Percentiles rank a stretch among this genome's conserved stretches.
Evolutionary conservation across 768 basidiomycete genomes (phyloP).

Genomic region (Terana coerulea): DNA sequence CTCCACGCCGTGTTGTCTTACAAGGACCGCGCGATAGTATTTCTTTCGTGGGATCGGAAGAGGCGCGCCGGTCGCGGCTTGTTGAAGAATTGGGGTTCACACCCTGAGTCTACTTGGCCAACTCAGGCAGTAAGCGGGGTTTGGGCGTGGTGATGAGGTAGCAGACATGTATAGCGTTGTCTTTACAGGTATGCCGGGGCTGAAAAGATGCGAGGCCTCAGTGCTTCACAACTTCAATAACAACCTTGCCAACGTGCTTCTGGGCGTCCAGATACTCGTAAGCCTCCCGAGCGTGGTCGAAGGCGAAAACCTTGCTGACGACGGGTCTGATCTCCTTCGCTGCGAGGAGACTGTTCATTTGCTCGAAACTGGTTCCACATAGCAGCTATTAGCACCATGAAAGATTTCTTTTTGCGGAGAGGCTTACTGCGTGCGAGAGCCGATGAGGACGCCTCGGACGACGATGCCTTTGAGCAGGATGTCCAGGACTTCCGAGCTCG

Average conservation of each 20-base stretch:
- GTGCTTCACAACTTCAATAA: conserved; percentile 39
- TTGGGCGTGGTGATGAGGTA: too few species aligned
- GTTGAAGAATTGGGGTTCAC: conserved; percentile 45
- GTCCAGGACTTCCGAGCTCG: conserved; percentile 10
- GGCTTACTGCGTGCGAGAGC: conserved; percentile 54
- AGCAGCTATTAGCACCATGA: not conserved
- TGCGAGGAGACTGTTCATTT: conserved; percentile 45
- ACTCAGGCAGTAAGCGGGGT: not conserved
- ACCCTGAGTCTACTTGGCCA: conserved; percentile 20
- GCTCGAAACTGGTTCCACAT: conserved; percentile 39
- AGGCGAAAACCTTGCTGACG: conserved; percentile 55
- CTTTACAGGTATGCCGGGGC: too few species aligned
- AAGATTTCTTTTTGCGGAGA: not conserved
- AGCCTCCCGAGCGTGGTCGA: conserved; percentile 47
- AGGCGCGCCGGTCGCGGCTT: too few species aligned
- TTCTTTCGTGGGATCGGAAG: too few species aligned
- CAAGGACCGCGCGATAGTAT: too few species aligned
- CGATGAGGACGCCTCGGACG: conserved; percentile 52
- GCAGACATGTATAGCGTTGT: too few species aligned
- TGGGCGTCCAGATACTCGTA: conserved; percentile 51
- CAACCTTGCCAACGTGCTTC: conserved; percentile 59
- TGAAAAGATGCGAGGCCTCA: too few species aligned
- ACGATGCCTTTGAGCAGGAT: conserved; percentile 26
- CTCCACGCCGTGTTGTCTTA: not conserved
- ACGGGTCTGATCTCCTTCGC: conserved; percentile 45